Conservation (phyloP, 495 filamentous ascomycete genomes). For the Xanthoparmelia taractica region DNA sequence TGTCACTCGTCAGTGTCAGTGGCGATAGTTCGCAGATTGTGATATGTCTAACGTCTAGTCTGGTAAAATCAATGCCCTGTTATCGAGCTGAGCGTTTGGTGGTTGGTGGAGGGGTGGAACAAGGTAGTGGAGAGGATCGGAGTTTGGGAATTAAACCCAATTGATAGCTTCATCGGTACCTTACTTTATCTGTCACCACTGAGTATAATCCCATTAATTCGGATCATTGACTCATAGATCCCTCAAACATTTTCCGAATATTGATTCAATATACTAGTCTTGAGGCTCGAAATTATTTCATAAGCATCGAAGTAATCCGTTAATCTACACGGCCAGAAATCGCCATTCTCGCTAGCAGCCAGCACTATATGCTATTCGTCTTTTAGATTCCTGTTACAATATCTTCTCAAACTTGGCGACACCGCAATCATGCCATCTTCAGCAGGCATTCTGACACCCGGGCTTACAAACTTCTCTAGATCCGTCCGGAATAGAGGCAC, state of each 20-base stretch:
- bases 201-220: no score
- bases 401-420: neutral
- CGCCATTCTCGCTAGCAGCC: neutral
- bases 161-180: neutral
- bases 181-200: no score
- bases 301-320: neutral
- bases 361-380: neutral
- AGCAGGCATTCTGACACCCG: conserved; percentile 51
- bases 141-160: conserved; percentile 2
- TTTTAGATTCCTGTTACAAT: neutral
- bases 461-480: conserved; percentile 66
- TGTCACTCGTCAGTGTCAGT: conserved; percentile 1
- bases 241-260: neutral
- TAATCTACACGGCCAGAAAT: neutral
- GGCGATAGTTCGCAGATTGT: neutral
- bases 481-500: conserved; percentile 54
- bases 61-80: conserved; percentile 2
- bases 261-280: neutral
- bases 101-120: conserved; percentile 32
- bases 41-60: neutral
- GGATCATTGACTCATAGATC: neutral
- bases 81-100: neutral
- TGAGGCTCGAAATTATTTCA: neutral
- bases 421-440: conserved; percentile 42
- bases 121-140: conserved; percentile 1